Evolutionary conservation across 495 filamentous ascomycete genomes (phyloP).

Genomic region (Trichoderma virens): DNA sequence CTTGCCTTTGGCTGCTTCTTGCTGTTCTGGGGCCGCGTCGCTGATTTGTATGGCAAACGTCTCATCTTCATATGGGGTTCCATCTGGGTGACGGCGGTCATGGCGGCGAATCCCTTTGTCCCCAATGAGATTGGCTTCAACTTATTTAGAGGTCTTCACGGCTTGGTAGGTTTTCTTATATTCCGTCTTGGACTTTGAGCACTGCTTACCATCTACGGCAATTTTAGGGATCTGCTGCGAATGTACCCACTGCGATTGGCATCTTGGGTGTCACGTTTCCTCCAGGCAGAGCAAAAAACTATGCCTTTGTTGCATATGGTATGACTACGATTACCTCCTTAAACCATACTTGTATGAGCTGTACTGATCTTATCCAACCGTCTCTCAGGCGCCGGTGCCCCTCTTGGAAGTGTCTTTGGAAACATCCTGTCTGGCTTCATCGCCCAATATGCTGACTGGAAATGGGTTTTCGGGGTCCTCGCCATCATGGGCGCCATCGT

Average conservation of each 20-base stretch:
- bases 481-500: constrained; percentile 55
- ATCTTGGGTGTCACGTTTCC: constrained; percentile 55
- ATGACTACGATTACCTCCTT: constrained; percentile 11
- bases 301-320: constrained; percentile 48
- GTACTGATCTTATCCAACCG: not conserved
- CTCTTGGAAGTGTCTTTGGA: constrained; percentile 47
- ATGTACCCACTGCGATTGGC: constrained; percentile 58
- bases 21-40: constrained; percentile 64
- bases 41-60: constrained; percentile 67
- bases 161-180: constrained; percentile 44
- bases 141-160: constrained; percentile 63
- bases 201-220: too few species aligned
- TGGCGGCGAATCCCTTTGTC: constrained; percentile 58
- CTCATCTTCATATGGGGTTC: constrained; percentile 59
- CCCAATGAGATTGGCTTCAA: constrained; percentile 60
- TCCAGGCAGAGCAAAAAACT: constrained; percentile 55
- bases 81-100: constrained; percentile 53
- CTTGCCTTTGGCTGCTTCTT: constrained; percentile 65
- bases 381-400: constrained; percentile 45
- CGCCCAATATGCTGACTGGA: constrained; percentile 48
- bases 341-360: not conserved
- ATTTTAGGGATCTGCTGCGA: constrained; percentile 56
- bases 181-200: constrained; percentile 15
- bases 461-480: constrained; percentile 59
- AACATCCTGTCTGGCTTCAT: constrained; percentile 49